These are phyloP conservation scores for Gleditsia sinensis DNA, from an alignment of 306 rosid species.

Conservation along the genomic window DNA sequence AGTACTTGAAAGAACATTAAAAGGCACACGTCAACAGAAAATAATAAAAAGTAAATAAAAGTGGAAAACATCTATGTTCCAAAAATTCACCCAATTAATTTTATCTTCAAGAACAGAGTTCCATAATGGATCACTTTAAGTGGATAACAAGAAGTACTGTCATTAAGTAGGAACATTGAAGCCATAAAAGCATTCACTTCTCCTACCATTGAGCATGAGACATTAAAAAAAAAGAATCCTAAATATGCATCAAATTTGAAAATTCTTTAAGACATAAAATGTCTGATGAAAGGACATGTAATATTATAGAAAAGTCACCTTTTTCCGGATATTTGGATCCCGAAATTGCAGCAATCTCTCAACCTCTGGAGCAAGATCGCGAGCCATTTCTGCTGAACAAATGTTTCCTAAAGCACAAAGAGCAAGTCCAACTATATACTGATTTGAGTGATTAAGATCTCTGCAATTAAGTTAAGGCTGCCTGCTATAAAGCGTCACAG, in stretches of 20 bases:
- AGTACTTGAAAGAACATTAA: not conserved
- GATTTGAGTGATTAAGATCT: slow-evolving; percentile 96
- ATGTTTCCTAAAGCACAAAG: slow-evolving; percentile 99
- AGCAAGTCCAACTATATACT: slow-evolving; percentile 99
- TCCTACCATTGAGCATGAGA: not conserved
- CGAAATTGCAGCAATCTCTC: slow-evolving; percentile 97
- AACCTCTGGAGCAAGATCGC: slow-evolving; percentile 99
- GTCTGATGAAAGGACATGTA: slow-evolving; percentile 5
- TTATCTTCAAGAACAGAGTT: not conserved
- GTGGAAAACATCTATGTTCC: not conserved
- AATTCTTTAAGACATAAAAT: slow-evolving; percentile 17
- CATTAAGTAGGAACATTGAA: slow-evolving; percentile 1
- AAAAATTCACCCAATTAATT: not conserved
- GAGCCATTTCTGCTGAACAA: slow-evolving; percentile 99
- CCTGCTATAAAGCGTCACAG: slow-evolving; percentile 28
- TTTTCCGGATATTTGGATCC: slow-evolving; percentile 96
- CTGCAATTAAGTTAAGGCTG: slow-evolving; percentile 74
- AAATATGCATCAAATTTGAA: slow-evolving; percentile 10
- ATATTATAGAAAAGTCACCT: slow-evolving; percentile 55
- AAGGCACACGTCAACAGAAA: slow-evolving; percentile 18
- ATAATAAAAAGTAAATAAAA: slow-evolving; percentile 23
- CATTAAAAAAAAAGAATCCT: slow-evolving; percentile 8
- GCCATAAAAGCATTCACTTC: slow-evolving; percentile 20
- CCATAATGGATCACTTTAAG: slow-evolving; percentile 9
- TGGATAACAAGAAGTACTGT: slow-evolving; percentile 4